These are phyloP conservation scores for Rhizopogon vinicolor DNA, from an alignment of 768 basidiomycete species.

Conservation along the genomic window DNA sequence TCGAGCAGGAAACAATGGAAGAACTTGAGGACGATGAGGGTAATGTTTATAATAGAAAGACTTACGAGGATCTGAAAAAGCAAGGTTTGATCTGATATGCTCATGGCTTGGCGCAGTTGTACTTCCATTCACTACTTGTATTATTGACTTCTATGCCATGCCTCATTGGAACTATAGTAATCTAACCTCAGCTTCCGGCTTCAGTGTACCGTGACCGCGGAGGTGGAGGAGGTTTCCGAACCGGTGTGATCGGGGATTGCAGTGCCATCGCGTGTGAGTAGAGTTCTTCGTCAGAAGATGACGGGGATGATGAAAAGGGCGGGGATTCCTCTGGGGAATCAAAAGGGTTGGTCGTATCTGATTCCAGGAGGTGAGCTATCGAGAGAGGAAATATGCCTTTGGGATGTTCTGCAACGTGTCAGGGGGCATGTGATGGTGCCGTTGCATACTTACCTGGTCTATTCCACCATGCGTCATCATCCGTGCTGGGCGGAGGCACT, in stretches of 20 bases:
- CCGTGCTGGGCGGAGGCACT: constrained; percentile 88
- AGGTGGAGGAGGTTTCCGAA: constrained; percentile 24
- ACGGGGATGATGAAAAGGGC: constrained; percentile 67
- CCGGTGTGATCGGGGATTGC: constrained; percentile 58
- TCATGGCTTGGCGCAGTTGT: background rate
- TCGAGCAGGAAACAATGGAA: constrained; percentile 92
- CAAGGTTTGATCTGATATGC: constrained; percentile 74
- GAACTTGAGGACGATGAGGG: constrained; percentile 98
- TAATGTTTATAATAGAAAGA: constrained; percentile 97
- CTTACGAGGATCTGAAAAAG: constrained; percentile 96
- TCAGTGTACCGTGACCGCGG: constrained; percentile 12
- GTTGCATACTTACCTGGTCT: constrained; percentile 44
- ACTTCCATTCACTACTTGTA: constrained; percentile 2
- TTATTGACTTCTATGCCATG: constrained; percentile 1
- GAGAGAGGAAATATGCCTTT: constrained; percentile 47
- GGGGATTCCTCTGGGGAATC: constrained; percentile 64
- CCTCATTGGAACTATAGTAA: background rate
- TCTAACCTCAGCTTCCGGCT: constrained; percentile 2
- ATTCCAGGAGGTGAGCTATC: constrained; percentile 27
- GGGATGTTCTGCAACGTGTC: constrained; percentile 45
- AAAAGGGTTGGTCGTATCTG: constrained; percentile 56
- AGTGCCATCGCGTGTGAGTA: constrained; percentile 71
- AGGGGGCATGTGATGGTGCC: background rate
- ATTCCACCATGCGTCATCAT: constrained; percentile 78
- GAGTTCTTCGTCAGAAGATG: constrained; percentile 82